These are phyloP conservation scores for Pestalotiopsis sp. DNA, from an alignment of 2,329 filamentous ascomycete species.

Conservation along the genomic window DNA sequence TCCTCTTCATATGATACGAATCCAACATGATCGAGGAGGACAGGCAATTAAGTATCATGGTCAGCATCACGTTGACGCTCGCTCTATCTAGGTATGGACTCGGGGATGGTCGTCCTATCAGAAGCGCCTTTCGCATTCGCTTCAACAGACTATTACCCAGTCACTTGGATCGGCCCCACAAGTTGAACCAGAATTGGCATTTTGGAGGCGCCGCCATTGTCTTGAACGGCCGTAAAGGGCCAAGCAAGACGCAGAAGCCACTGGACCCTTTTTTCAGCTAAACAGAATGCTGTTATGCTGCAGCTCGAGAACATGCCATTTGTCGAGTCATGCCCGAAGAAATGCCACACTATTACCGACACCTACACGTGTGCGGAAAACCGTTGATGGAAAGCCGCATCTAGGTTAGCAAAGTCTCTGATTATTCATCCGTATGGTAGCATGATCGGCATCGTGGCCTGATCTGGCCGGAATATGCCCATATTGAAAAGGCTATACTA, in stretches of 20 bases:
- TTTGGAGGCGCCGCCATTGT: neutral
- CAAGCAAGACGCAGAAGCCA: neutral
- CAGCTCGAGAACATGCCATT: no score
- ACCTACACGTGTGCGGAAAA: no score
- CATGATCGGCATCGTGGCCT: neutral
- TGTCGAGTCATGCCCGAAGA: no score
- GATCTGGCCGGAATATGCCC: neutral
- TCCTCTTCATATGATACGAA: neutral
- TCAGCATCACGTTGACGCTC: neutral
- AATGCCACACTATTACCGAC: no score
- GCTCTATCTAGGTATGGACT: neutral
- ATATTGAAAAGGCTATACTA: no score
- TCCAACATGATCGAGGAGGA: neutral
- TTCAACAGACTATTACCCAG: neutral
- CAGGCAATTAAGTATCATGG: neutral
- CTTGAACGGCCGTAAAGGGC: neutral
- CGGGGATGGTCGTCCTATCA: neutral
- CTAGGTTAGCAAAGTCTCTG: neutral
- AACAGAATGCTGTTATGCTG: no score
- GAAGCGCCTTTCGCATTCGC: neutral
- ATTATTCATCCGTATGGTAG: neutral
- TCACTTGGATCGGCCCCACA: neutral
- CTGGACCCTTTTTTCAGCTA: neutral
- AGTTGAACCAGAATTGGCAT: neutral
- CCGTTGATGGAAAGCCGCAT: neutral